Evolutionary conservation across 2,329 filamentous ascomycete species (phyloP), one percentile per base, ranked within the genome.

Genomic region (Diaporthe citriasiana): DNA sequence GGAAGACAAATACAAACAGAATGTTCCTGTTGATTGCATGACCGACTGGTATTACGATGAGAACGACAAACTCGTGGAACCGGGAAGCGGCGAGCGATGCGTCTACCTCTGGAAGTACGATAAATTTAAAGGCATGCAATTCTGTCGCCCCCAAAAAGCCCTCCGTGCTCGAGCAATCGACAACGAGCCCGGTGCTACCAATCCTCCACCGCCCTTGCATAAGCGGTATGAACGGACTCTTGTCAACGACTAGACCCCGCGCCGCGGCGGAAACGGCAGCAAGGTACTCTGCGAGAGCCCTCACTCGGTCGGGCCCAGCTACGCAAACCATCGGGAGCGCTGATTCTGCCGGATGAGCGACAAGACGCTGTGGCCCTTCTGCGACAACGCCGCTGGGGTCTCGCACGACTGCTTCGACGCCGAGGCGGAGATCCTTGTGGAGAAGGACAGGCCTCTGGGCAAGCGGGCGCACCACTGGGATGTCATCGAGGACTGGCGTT

Each of bases 291-390:
- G 70, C 57, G 42, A 35, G n/a, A 22, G 22, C 57, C 19, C 55
- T 1, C 25, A 72, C 47, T 72, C 70, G 8, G 56, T 65, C 5
- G 70, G 70, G 10, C 70, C 70, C 17, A 65, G 47, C 56, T 72
- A 72, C 12, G 70, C 56, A 19, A 65, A 65, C 25, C 70, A 40
- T 40, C 33, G 3, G 10, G 70, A 72, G 45, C 47, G 70, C 8
- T 6, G 10, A 0, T 72, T 53, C 57, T 72, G 70, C 38, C 70
- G 57, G n/a, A 72, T 72, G 70, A 65, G 33, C 5, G 70, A 72
- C 47, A 65, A 55, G 57, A 72, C 70, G 33, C 27, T 72, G 19
- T 65, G 56, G 70, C 70, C 70, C n/a, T 72, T 72, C 33, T 72
- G 70, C n/a, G 70, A 65, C 19, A 38, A 19, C 13, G 42, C 8